Base-by-base conservation (phyloP, 2,329 filamentous ascomycete genomes). In the Colletotrichum brevisporum region DNA sequence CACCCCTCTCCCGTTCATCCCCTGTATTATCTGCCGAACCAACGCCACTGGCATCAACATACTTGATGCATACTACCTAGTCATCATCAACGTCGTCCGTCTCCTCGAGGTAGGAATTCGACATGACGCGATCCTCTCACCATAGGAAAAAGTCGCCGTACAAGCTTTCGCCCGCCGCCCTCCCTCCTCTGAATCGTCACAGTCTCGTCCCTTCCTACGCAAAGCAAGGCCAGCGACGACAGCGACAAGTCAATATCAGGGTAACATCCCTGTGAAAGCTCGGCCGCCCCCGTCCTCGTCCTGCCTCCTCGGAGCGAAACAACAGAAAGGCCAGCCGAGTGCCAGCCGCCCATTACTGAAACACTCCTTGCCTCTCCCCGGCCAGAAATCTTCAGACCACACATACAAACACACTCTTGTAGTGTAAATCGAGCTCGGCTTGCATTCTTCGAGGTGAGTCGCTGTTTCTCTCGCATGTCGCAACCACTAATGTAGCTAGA, bases 251-350 rank as follows among this genome's bases (percentile, higher is more conserved):
- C 45, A 47, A n/a, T 8, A 47, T 47, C 15, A 15, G 12, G 48
- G 39, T 43, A 55, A 18, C 27, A 13, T 54, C 31, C 50, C 31
- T 60, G 51, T n/a, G 45, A 27, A 13, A 39, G 64, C 50, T 59
- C 48, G 31, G 51, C 51, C 56, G 41, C 51, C 52, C 31, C 31
- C 21, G 21, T 24, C 45, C 26, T 16, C 21, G 9, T 15, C 31
- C 21, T 26, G 53, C 43, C 48, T 56, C 45, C 48, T 56, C 51
- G 51, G 45, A 50, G 55, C 62, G 55, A 66, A 66, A 69, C 66
- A 39, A 47, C 45, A 60, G 62, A 60, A 69, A 60, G 55, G 45
- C 24, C 50, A 69, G 62, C 55, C 62, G 66, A 56, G 62, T 55
- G 50, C 61, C 66, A 66, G 62, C 24, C 48, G 36, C 24, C 36